Conservation (phyloP, 169 alveolate species). For the Theileria annulata region DNA sequence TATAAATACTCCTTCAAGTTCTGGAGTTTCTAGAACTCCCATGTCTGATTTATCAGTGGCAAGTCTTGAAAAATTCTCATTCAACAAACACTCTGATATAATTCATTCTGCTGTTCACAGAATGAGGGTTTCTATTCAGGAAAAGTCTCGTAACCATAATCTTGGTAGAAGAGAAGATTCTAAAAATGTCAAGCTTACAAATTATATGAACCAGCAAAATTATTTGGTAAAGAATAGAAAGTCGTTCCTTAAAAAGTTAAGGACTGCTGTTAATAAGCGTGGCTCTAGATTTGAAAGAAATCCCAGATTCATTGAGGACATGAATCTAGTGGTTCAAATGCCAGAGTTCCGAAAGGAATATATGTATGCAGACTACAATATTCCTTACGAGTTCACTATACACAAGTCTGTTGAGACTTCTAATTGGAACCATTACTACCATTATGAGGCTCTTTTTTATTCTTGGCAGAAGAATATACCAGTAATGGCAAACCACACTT, state of each 20-base stretch:
- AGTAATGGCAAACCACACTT: conserved; percentile 80
- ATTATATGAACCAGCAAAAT: not conserved
- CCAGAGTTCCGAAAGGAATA: conserved; percentile 20
- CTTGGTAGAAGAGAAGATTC: too few species aligned
- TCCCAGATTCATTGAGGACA: conserved; percentile 54
- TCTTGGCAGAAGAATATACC: conserved; percentile 82
- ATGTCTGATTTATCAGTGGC: not conserved
- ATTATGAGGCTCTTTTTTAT: conserved; percentile 79
- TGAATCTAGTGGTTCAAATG: conserved; percentile 16
- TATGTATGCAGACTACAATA: conserved; percentile 70
- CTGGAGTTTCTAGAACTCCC: not conserved
- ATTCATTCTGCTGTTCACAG: not conserved
- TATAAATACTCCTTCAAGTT: not conserved
- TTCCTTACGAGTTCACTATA: conserved; percentile 69
- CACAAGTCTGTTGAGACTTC: conserved; percentile 73
- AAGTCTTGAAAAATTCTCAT: not conserved
- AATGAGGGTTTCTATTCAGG: conserved; percentile 1
- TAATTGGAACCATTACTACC: conserved; percentile 83
- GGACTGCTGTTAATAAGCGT: not conserved
- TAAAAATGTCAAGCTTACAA: not conserved
- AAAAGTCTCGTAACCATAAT: not conserved
- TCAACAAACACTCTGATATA: not conserved
- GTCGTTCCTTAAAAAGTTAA: not conserved
- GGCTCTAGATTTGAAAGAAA: conserved; percentile 18
- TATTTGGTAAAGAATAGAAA: not conserved